These are phyloP conservation scores for Staphylotrichum longicolle DNA, from an alignment of 495 filamentous ascomycete genomes.

Conservation along the genomic window DNA sequence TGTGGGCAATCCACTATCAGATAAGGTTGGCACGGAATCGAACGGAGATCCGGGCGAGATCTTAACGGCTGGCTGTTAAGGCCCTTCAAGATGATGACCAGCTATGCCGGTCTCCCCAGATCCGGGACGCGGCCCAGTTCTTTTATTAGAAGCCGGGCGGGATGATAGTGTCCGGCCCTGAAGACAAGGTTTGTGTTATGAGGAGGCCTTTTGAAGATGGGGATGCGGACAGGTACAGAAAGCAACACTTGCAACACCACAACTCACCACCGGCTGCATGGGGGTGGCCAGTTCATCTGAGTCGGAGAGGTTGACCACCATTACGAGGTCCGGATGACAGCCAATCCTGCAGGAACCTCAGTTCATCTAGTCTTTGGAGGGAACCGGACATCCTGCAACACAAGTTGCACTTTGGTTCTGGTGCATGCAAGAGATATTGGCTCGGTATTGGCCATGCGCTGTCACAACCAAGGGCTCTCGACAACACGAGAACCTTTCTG, in stretches of 20 bases:
- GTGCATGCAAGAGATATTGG: constrained; percentile 19
- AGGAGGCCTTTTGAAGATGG: neutral
- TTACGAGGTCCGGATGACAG: constrained; percentile 6
- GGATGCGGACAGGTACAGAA: neutral
- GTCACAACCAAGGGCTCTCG: constrained; percentile 3
- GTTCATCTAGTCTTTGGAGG: constrained; percentile 10
- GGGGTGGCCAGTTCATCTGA: constrained; percentile 33
- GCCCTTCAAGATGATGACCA: constrained; percentile 13
- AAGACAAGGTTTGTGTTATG: neutral
- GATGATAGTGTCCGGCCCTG: constrained; percentile 16
- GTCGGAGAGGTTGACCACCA: constrained; percentile 7
- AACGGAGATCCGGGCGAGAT: constrained; percentile 27
- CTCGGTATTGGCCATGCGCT: constrained; percentile 32
- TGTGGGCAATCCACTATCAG: constrained; percentile 1
- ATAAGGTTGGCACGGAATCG: constrained; percentile 26
- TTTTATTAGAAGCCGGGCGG: constrained; percentile 32
- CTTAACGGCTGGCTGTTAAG: constrained; percentile 18
- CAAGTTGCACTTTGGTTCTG: neutral
- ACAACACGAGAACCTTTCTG: constrained; percentile 6
- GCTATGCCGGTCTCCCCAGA: constrained; percentile 27
- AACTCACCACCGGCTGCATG: constrained; percentile 10
- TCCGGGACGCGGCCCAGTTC: constrained; percentile 27
- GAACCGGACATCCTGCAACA: constrained; percentile 16
- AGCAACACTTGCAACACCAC: neutral
- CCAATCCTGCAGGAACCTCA: constrained; percentile 30